Conservation (phyloP, 345 rosid species). For the Eucalyptus virginea region DNA sequence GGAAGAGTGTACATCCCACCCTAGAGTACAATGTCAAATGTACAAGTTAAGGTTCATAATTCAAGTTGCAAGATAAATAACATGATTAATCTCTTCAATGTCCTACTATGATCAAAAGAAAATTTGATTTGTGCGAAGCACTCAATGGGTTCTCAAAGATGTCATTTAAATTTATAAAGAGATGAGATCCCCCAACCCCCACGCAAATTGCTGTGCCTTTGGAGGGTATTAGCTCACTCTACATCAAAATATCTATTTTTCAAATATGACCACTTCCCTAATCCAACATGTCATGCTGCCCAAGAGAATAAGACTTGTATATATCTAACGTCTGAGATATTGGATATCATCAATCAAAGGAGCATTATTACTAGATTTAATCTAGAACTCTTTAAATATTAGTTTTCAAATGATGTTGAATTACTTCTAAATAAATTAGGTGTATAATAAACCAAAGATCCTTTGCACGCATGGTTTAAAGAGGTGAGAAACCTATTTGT, state of each 20-base stretch:
- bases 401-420: background rate
- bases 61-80: background rate
- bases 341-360: background rate
- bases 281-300: background rate
- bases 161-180: background rate
- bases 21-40: conserved; percentile 13
- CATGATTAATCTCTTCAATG: background rate
- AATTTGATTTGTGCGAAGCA: background rate
- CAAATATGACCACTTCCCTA: background rate
- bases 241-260: background rate
- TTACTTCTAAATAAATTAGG: background rate
- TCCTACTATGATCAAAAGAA: background rate
- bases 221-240: background rate
- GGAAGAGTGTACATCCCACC: conserved; percentile 98
- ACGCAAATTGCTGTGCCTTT: background rate
- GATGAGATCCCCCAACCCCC: background rate
- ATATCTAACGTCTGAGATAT: background rate
- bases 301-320: background rate
- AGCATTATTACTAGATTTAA: background rate
- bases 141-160: background rate
- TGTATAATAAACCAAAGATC: background rate
- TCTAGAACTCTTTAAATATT: background rate
- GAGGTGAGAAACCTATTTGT: background rate
- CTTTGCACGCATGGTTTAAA: background rate
- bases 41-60: background rate